These are phyloP conservation scores for Nicotiana rustica DNA, from an alignment of 305 asterid genomes.

Conservation along the genomic window DNA sequence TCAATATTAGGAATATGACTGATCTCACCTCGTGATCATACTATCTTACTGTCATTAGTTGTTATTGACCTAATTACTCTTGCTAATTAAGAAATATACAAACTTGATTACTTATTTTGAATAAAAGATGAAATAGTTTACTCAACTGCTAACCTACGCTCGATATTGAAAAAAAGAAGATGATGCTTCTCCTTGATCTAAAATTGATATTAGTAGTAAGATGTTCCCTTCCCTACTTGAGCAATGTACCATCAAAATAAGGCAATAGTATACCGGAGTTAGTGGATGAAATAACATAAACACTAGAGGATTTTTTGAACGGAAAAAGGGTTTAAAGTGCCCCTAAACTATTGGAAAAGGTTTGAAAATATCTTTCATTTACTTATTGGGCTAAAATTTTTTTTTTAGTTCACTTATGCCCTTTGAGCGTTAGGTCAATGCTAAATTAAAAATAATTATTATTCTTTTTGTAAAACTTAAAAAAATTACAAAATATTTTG, in stretches of 20 bases:
- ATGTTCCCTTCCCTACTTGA: neutral
- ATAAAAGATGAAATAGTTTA: neutral
- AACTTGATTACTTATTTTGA: neutral
- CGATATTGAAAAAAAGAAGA: neutral
- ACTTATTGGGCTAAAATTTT: no score
- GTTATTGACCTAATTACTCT: neutral
- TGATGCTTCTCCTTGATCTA: neutral
- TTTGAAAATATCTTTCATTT: no score
- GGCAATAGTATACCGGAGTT: neutral
- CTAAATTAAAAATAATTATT: no score
- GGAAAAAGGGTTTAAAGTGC: no score
- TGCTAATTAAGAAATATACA: neutral
- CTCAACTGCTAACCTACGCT: neutral
- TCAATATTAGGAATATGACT: neutral
- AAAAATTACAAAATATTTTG: no score
- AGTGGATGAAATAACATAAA: neutral
- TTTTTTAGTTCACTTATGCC: no score
- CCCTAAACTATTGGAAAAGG: no score
- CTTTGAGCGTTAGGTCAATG: no score
- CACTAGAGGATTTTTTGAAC: neutral
- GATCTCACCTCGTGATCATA: slow-evolving; percentile 29
- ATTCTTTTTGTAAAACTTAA: no score
- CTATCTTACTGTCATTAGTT: neutral
- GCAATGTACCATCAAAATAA: neutral
- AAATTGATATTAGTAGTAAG: neutral